Percentiles rank a stretch among this genome's conserved stretches.
These are phyloP conservation scores for Rhytidhysteron rufulum DNA, from an alignment of 2,329 filamentous ascomycete species.

Conservation along the genomic window DNA sequence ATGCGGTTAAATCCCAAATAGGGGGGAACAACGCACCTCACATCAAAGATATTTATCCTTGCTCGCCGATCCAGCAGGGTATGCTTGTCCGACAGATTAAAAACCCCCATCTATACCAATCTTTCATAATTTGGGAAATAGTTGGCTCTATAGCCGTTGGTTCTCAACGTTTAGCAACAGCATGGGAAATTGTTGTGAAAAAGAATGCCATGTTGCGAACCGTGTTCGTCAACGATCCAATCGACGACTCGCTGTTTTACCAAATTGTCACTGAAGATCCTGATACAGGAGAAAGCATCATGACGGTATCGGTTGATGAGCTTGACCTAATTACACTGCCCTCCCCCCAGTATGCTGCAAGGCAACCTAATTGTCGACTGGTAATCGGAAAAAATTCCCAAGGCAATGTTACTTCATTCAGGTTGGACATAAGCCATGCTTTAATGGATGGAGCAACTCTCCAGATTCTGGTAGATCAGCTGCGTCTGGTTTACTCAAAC, in stretches of 20 bases:
- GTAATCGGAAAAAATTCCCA: slow-evolving; percentile 33
- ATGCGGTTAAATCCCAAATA: neutral
- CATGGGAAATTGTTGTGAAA: slow-evolving; percentile 13
- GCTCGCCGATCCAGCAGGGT: slow-evolving; percentile 10
- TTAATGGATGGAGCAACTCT: slow-evolving; percentile 46
- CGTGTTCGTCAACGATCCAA: slow-evolving; percentile 11
- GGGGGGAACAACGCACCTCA: too few relatives aligned
- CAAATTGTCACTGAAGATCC: slow-evolving; percentile 10
- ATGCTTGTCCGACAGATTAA: slow-evolving; percentile 7
- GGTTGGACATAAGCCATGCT: slow-evolving; percentile 48
- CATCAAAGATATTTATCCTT: slow-evolving; percentile 8
- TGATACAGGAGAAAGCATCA: slow-evolving; percentile 1
- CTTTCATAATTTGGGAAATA: slow-evolving; percentile 8
- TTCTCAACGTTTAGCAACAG: slow-evolving; percentile 5
- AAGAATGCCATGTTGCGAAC: slow-evolving; percentile 16
- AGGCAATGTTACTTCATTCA: slow-evolving; percentile 32
- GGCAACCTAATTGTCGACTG: slow-evolving; percentile 40
- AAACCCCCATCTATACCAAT: slow-evolving; percentile 8
- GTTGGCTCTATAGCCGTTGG: slow-evolving; percentile 9
- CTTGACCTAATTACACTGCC: slow-evolving; percentile 4
- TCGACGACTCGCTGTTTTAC: slow-evolving; percentile 5
- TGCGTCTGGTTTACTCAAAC: too few relatives aligned
- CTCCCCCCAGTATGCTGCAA: too few relatives aligned
- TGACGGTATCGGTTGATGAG: slow-evolving; percentile 5
- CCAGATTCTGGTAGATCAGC: too few relatives aligned